These are phyloP conservation scores for Coemansia sp. DNA, from an alignment of 192 early-diverging fungal species.

Conservation along the genomic window DNA sequence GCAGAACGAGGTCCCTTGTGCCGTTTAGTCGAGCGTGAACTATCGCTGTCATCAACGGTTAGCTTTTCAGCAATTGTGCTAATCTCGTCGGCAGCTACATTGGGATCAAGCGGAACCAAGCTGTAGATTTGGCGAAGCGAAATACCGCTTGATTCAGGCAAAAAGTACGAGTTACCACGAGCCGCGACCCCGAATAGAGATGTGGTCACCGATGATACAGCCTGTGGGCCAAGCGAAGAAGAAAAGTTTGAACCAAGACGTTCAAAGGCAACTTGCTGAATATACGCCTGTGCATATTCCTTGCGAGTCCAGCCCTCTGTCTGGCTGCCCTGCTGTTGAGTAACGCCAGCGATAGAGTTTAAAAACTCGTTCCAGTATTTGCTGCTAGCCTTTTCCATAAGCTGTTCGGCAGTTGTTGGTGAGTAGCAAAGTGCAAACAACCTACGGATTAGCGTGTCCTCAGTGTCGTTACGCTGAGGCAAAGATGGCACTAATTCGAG, in stretches of 20 bases:
- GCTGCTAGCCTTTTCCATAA: constrained; percentile 7
- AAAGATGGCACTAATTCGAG: constrained; percentile 7
- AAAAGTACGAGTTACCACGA: constrained; percentile 24
- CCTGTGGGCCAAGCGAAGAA: constrained; percentile 16
- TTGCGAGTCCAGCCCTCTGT: constrained; percentile 5
- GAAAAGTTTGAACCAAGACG: constrained; percentile 22
- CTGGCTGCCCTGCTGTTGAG: background rate
- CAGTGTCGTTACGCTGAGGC: constrained; percentile 17
- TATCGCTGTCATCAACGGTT: constrained; percentile 8
- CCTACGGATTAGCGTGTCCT: constrained; percentile 29
- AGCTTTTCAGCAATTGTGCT: constrained; percentile 21
- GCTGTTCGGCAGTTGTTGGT: constrained; percentile 11
- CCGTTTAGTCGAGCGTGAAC: constrained; percentile 30
- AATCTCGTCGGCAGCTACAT: constrained; percentile 26
- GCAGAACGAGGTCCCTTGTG: constrained; percentile 15
- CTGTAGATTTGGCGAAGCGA: constrained; percentile 36
- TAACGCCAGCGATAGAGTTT: constrained; percentile 19
- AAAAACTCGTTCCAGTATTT: constrained; percentile 30
- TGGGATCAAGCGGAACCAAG: constrained; percentile 30
- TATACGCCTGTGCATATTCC: constrained; percentile 25
- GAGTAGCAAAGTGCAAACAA: constrained; percentile 33
- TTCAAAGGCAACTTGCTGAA: constrained; percentile 43
- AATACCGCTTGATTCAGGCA: constrained; percentile 10
- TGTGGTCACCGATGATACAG: constrained; percentile 15
- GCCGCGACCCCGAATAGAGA: constrained; percentile 28